A percentile compares a stretch with the other conserved stretches of the same genome.
Evolutionary conservation across 768 basidiomycete genomes (phyloP).

Genomic region (Auricularia heimuer): DNA sequence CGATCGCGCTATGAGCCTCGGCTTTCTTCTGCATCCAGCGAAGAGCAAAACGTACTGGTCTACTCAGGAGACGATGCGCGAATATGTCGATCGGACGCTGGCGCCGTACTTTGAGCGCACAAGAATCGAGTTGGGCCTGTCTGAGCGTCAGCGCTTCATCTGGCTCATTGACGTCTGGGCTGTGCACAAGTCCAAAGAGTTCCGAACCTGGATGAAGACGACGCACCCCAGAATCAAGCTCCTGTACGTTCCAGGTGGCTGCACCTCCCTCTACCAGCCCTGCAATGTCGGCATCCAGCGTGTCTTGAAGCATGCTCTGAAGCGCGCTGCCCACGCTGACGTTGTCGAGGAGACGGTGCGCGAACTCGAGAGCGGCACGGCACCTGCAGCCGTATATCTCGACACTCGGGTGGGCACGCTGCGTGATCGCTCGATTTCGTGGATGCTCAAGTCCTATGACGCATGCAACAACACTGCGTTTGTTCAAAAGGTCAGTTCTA

Average conservation of each 20-base stretch:
- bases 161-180: slow-evolving; percentile 22
- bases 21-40: slow-evolving; percentile 19
- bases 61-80: neutral
- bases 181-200: slow-evolving; percentile 28
- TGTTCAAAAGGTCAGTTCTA: too few species aligned
- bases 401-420: too few species aligned
- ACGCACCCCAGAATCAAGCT: slow-evolving; percentile 24
- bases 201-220: slow-evolving; percentile 24
- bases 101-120: neutral
- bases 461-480: too few species aligned
- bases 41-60: slow-evolving; percentile 11
- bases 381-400: too few species aligned
- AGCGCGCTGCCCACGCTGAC: neutral
- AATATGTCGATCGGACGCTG: neutral
- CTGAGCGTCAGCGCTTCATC: slow-evolving; percentile 12
- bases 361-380: too few species aligned
- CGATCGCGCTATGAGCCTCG: slow-evolving; percentile 13
- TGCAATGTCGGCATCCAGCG: slow-evolving; percentile 21
- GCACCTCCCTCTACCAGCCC: slow-evolving; percentile 23
- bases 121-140: neutral
- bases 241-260: slow-evolving; percentile 24
- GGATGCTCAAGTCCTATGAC: too few species aligned
- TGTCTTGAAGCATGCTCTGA: slow-evolving; percentile 18
- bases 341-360: too few species aligned
- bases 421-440: too few species aligned